phyloP scores from a whole-genome alignment of 192 early-diverging fungal species.

The Coemansia furcata region DNA sequence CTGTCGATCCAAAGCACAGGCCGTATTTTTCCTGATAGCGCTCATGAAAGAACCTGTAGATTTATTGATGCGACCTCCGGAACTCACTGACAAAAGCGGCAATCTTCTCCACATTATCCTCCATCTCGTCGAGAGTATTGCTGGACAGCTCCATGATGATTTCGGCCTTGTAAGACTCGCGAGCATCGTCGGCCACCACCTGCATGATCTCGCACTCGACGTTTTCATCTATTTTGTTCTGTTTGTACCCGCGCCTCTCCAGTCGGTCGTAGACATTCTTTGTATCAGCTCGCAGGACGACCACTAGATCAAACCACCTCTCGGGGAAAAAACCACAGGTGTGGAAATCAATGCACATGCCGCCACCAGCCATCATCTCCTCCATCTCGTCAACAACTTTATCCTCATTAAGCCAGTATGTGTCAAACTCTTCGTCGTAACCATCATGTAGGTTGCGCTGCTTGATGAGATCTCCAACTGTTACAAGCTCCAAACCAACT shows the following conservation, averaged over 20 bases:
- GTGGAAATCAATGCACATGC: constrained; percentile 91
- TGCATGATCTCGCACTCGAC: constrained; percentile 98
- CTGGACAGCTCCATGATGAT: constrained; percentile 80
- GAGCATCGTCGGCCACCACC: constrained; percentile 86
- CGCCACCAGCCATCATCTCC: constrained; percentile 71
- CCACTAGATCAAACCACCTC: constrained; percentile 95
- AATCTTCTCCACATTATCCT: constrained; percentile 81
- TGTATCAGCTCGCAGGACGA: constrained; percentile 84
- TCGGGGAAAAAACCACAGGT: constrained; percentile 96
- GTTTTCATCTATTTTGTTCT: constrained; percentile 88
- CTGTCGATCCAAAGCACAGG: background rate
- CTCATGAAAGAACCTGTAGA: background rate
- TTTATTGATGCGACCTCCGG: constrained; percentile 11
- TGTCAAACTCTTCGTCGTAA: constrained; percentile 82
- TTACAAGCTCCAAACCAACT: constrained; percentile 71
- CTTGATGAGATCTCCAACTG: constrained; percentile 87
- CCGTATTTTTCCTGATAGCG: no score
- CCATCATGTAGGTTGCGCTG: constrained; percentile 83
- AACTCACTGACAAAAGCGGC: constrained; percentile 63
- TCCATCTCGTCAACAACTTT: constrained; percentile 94
- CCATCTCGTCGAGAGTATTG: constrained; percentile 87
- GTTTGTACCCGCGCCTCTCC: constrained; percentile 71
- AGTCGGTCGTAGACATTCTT: constrained; percentile 77
- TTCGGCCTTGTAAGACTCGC: constrained; percentile 75
- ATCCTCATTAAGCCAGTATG: constrained; percentile 90